A percentile compares a stretch with the other conserved stretches of the same genome.
Conservation (phyloP, 805 yeast genomes). For the Saccharomyces kudriavzevii region DNA sequence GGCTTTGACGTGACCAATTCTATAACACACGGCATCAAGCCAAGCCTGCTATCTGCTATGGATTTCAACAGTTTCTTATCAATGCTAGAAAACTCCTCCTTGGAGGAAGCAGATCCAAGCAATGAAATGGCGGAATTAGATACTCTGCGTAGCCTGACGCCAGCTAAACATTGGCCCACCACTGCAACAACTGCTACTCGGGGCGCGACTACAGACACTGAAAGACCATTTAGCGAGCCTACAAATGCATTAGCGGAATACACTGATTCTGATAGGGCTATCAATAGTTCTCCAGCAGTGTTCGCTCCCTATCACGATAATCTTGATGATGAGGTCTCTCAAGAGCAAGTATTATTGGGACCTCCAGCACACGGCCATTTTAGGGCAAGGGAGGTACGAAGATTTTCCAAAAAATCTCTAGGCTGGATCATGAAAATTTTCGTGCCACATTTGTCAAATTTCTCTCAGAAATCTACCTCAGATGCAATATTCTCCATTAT, state of each 20-base stretch:
- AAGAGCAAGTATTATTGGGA: background rate
- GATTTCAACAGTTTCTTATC: conserved; percentile 22
- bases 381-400: background rate
- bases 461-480: conserved; percentile 17
- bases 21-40: conserved; percentile 15
- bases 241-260: background rate
- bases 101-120: background rate
- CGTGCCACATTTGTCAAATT: conserved; percentile 30
- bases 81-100: conserved; percentile 19
- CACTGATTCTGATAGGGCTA: background rate
- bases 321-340: conserved; percentile 6
- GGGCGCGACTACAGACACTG: background rate
- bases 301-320: conserved; percentile 22
- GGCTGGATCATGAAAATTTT: conserved; percentile 7
- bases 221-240: conserved; percentile 18
- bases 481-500: conserved; percentile 26
- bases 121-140: background rate
- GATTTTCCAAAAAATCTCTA: background rate
- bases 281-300: conserved; percentile 17
- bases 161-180: background rate
- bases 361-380: background rate
- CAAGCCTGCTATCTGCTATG: conserved; percentile 27
- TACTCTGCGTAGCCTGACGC: background rate
- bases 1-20: background rate
- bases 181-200: background rate